phyloP scores from a whole-genome alignment of 306 rosid species.

The Sesbania bispinosa region DNA sequence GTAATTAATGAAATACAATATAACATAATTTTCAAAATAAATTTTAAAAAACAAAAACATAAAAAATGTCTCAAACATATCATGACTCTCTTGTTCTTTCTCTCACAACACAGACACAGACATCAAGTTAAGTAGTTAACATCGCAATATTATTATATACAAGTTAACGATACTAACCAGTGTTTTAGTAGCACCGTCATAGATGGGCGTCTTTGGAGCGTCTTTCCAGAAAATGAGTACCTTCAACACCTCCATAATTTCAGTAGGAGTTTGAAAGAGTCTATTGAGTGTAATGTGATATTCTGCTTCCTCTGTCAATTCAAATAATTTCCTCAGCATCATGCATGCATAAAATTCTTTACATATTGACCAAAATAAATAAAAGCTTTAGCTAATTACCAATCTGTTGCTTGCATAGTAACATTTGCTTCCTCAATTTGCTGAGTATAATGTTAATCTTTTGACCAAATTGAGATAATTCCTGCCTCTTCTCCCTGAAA shows the following conservation, averaged over 20 bases:
- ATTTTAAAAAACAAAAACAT: no score
- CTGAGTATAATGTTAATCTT: constrained; percentile 43
- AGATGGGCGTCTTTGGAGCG: constrained; percentile 16
- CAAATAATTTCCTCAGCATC: neutral
- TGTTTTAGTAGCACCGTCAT: constrained; percentile 42
- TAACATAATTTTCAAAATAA: no score
- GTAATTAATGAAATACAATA: no score
- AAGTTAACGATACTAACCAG: constrained; percentile 26
- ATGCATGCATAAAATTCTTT: neutral
- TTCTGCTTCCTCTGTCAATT: constrained; percentile 15
- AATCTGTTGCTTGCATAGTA: constrained; percentile 28
- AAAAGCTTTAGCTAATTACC: constrained; percentile 16
- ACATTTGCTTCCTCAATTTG: constrained; percentile 38
- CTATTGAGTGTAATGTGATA: neutral
- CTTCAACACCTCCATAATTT: constrained; percentile 28
- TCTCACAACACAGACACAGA: no score
- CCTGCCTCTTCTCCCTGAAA: constrained; percentile 37
- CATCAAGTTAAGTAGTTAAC: no score
- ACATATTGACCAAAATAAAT: neutral
- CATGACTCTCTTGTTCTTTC: no score
- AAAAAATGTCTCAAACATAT: no score
- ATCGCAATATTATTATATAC: no score
- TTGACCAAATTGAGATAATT: constrained; percentile 42
- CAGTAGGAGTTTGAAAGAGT: constrained; percentile 24
- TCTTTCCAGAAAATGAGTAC: constrained; percentile 5